Conservation (phyloP, 2,329 filamentous ascomycete species). For the Xylaria sp. region DNA sequence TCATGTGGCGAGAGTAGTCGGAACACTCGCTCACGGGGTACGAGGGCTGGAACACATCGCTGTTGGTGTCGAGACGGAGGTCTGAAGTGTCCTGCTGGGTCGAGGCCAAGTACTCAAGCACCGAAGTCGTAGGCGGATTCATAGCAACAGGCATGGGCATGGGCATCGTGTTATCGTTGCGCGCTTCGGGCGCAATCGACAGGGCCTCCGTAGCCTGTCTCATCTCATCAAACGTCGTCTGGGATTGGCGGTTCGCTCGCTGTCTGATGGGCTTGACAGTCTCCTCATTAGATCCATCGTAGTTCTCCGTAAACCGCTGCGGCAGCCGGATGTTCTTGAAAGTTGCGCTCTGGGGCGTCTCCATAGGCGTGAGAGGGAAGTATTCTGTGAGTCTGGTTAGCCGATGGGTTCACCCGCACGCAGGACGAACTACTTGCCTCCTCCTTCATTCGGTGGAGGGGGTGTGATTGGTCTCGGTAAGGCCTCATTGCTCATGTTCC, state of each 20-base stretch:
- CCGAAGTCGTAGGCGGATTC: slow-evolving; percentile 51
- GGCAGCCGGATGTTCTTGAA: slow-evolving; percentile 40
- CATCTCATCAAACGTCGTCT: slow-evolving; percentile 55
- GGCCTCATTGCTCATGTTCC: slow-evolving; percentile 44
- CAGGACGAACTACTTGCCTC: slow-evolving; percentile 43
- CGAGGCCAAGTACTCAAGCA: slow-evolving; percentile 52
- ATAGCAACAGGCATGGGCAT: slow-evolving; percentile 30
- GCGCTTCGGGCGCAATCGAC: slow-evolving; percentile 49
- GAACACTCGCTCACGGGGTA: slow-evolving; percentile 40
- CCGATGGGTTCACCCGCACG: neutral
- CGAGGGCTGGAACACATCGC: slow-evolving; percentile 32
- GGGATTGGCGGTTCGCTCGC: slow-evolving; percentile 40
- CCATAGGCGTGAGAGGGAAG: slow-evolving; percentile 62
- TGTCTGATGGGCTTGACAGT: slow-evolving; percentile 53
- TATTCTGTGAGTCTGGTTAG: slow-evolving; percentile 43
- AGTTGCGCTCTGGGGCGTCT: slow-evolving; percentile 52
- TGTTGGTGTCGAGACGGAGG: slow-evolving; percentile 39
- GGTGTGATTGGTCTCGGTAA: slow-evolving; percentile 56
- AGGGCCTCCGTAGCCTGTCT: slow-evolving; percentile 50
- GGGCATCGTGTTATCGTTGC: slow-evolving; percentile 46
- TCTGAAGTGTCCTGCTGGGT: slow-evolving; percentile 36
- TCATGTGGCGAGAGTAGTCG: slow-evolving; percentile 47
- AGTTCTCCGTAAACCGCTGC: slow-evolving; percentile 53
- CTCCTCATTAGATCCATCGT: slow-evolving; percentile 62
- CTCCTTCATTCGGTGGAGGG: slow-evolving; percentile 51